phyloP scores from a whole-genome alignment of 345 rosid species.

The Gossypium herbaceum region DNA sequence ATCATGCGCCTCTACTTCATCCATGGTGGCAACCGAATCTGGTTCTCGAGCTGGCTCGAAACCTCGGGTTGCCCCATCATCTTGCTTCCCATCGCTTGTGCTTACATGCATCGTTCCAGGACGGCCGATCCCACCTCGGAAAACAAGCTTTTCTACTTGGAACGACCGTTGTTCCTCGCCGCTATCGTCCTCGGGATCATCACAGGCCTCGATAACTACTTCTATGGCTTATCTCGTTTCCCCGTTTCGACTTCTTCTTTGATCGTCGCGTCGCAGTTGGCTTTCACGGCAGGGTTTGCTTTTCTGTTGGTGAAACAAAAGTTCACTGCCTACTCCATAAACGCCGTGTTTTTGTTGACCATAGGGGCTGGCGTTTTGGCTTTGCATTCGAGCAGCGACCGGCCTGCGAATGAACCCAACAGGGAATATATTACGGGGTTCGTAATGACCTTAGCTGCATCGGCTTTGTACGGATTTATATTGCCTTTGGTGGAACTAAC shows the following conservation, averaged over 20 bases:
- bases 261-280: slow-evolving; percentile 62
- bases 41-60: slow-evolving; percentile 73
- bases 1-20: slow-evolving; percentile 68
- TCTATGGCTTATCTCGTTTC: slow-evolving; percentile 57
- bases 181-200: slow-evolving; percentile 45
- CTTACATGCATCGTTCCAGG: slow-evolving; percentile 41
- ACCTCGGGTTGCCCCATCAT: slow-evolving; percentile 60
- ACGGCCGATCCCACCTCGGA: background rate
- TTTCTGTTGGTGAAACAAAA: slow-evolving; percentile 62
- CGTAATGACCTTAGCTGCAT: slow-evolving; percentile 53
- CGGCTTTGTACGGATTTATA: slow-evolving; percentile 52
- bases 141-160: slow-evolving; percentile 37
- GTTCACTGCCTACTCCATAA: slow-evolving; percentile 53
- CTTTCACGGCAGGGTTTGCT: slow-evolving; percentile 63
- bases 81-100: slow-evolving; percentile 35
- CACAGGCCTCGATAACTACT: slow-evolving; percentile 59
- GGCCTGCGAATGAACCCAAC: slow-evolving; percentile 41
- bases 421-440: slow-evolving; percentile 52
- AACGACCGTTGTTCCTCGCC: slow-evolving; percentile 31
- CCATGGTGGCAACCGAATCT: slow-evolving; percentile 66
- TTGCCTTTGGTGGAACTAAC: slow-evolving; percentile 63
- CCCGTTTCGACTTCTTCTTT: slow-evolving; percentile 75
- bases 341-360: slow-evolving; percentile 59
- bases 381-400: slow-evolving; percentile 44
- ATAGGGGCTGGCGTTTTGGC: slow-evolving; percentile 68